These are phyloP conservation scores for Neurospora africana DNA, from an alignment of 495 filamentous ascomycete species.

Conservation along the genomic window DNA sequence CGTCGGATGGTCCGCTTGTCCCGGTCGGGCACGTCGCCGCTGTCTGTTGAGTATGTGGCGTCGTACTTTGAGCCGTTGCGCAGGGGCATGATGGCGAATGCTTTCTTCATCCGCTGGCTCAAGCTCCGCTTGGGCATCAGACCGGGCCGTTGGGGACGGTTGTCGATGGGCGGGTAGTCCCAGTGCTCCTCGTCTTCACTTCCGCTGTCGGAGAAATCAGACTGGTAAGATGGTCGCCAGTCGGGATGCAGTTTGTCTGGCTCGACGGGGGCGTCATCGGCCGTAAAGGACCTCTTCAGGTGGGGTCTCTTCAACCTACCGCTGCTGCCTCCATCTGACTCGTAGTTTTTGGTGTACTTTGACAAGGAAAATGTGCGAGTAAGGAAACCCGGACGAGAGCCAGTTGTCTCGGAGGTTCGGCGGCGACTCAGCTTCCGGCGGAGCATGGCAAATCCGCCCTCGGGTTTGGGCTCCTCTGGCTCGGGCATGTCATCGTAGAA, in stretches of 20 bases:
- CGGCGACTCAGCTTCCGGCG: constrained; percentile 49
- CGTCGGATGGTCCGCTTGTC: constrained; percentile 33
- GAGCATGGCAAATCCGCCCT: constrained; percentile 42
- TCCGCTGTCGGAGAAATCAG: constrained; percentile 51
- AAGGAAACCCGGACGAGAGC: constrained; percentile 27
- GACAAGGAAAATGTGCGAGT: constrained; percentile 34
- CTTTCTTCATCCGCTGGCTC: constrained; percentile 35
- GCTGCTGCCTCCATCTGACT: constrained; percentile 4
- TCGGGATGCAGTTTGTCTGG: constrained; percentile 61
- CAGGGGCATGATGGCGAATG: constrained; percentile 42
- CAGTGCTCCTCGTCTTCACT: constrained; percentile 29
- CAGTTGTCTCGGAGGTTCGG: constrained; percentile 41
- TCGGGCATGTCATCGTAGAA: constrained; percentile 31
- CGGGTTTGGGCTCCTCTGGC: constrained; percentile 13
- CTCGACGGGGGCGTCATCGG: constrained; percentile 33
- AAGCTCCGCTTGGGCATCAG: constrained; percentile 35
- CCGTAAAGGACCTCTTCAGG: constrained; percentile 24
- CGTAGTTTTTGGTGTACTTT: constrained; percentile 12
- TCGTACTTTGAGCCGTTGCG: constrained; percentile 18
- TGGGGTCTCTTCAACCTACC: constrained; percentile 31
- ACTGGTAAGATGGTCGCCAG: constrained; percentile 63
- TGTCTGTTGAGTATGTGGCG: constrained; percentile 22
- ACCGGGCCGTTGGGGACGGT: constrained; percentile 22
- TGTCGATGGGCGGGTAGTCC: constrained; percentile 30
- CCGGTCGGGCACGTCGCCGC: constrained; percentile 31